Percentiles rank a stretch among this genome's conserved stretches.
These are phyloP conservation scores for Zygosaccharomyces gambellarensis DNA, from an alignment of 805 yeast species.

Conservation along the genomic window DNA sequence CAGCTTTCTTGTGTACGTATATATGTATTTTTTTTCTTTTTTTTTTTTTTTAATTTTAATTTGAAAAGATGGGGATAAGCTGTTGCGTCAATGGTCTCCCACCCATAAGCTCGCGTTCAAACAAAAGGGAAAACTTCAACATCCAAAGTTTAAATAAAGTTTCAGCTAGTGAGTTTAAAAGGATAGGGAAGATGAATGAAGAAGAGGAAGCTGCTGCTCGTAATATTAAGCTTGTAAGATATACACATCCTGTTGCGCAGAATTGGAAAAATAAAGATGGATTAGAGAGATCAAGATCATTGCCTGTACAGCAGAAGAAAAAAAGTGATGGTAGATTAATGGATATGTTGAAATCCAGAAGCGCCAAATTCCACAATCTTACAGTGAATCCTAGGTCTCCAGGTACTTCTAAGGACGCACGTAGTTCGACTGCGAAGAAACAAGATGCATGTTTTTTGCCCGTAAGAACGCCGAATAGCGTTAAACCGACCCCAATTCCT, in stretches of 20 bases:
- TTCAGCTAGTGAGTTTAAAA: background rate
- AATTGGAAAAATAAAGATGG: constrained; percentile 4
- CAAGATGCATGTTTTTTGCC: constrained; percentile 1
- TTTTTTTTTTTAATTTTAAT: background rate
- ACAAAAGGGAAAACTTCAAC: constrained; percentile 3
- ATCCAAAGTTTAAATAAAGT: background rate
- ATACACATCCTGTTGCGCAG: constrained; percentile 4
- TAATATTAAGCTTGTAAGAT: constrained; percentile 4
- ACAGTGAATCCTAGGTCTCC: background rate
- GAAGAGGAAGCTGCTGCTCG: constrained; percentile 4
- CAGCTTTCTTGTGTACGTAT: background rate
- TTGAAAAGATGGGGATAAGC: background rate
- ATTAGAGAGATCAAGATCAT: background rate
- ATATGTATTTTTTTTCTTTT: background rate
- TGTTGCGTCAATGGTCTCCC: background rate
- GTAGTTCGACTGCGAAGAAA: background rate
- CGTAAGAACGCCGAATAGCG: constrained; percentile 1
- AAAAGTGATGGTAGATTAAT: constrained; percentile 3
- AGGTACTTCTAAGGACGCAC: background rate
- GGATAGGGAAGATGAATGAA: background rate
- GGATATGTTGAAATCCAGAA: constrained; percentile 5
- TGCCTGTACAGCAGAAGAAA: constrained; percentile 1
- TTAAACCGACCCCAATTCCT: background rate
- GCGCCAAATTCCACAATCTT: constrained; percentile 5
- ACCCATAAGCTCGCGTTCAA: constrained; percentile 1